Base-by-base conservation (phyloP, 148 eudicot species). In the Pouteria glomerata region DNA sequence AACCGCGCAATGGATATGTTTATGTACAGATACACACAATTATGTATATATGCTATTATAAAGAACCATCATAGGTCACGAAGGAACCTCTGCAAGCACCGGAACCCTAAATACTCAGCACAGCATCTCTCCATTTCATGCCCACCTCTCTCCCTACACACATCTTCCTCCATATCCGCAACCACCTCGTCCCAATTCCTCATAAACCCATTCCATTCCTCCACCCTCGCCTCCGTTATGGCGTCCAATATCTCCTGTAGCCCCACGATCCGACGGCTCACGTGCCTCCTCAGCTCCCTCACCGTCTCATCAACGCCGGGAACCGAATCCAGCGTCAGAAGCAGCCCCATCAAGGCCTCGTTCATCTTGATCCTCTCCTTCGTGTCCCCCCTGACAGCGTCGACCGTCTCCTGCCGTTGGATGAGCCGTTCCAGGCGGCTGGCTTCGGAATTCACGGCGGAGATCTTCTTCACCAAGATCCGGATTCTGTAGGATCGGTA, bases 371-470 rank as follows among this genome's bases (percentile, higher is more conserved):
- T 57, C 73, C 87, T 70, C 76, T 88, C 96, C 16, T 75, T 83
- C 24, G 71, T 80, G 70, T 67, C 71, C 67, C 63, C 57, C 57
- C 94, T 76, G 27, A 93, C 68, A 1, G 86, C 81, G 71, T 93
- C 98, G 6, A 93, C 98, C 0, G 98, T 93, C 10, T 93, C 98
- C 86, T 90, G 92, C 65, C 70, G 85, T 37, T 93, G 98, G 90
- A 93, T 90, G 75, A 81, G 73, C 26, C 72, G 68, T 69, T 93
- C 86, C 44, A 88, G 77, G 69, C 57, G 63, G 67, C 81, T 82
- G 55, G 87, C 77, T 53, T 81, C 84, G 2, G 78, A 68, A 70
- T 83, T 77, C 52, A 90, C 79, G 41, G 89, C 55, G 1, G 82
- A 44, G 77, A 93, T 87, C 77, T 85, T 88, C 55, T 68, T 70